Percentiles rank a stretch among this genome's conserved stretches.
These are phyloP conservation scores for Metschnikowia drakensbergensis DNA, from an alignment of 805 yeast genomes.

Conservation along the genomic window DNA sequence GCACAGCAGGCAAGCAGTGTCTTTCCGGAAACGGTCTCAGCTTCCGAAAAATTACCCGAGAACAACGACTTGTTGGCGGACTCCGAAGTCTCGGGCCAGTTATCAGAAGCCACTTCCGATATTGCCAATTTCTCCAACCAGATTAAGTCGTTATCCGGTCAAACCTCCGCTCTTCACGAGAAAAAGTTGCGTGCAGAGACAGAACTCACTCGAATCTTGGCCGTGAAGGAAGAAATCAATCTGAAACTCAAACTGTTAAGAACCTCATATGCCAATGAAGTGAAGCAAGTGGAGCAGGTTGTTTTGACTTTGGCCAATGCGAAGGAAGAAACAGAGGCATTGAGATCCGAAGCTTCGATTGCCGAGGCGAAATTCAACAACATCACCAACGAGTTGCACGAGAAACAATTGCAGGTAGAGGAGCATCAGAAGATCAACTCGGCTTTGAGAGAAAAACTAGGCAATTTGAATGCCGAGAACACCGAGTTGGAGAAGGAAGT, in stretches of 20 bases:
- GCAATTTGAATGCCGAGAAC: constrained; percentile 62
- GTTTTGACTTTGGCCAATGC: constrained; percentile 59
- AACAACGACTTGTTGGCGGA: constrained; percentile 56
- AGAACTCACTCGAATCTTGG: constrained; percentile 66
- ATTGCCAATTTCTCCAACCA: constrained; percentile 85
- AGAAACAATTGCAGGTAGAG: constrained; percentile 56
- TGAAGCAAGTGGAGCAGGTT: constrained; percentile 67
- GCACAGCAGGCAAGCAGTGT: constrained; percentile 1
- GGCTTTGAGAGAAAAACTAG: constrained; percentile 63
- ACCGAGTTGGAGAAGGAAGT: constrained; percentile 55
- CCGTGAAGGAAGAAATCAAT: constrained; percentile 68
- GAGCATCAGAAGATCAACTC: constrained; percentile 66
- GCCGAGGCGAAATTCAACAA: constrained; percentile 77
- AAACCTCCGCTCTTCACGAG: constrained; percentile 65
- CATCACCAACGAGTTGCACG: constrained; percentile 59
- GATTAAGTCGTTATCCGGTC: constrained; percentile 70
- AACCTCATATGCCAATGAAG: constrained; percentile 73
- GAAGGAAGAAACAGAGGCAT: constrained; percentile 60
- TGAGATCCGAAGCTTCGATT: constrained; percentile 68
- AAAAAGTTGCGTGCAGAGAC: constrained; percentile 72
- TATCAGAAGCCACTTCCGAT: constrained; percentile 78
- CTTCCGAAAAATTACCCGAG: constrained; percentile 5
- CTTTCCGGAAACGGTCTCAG: neutral
- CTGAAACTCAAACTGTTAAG: constrained; percentile 64
- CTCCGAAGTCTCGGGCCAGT: constrained; percentile 56